A percentile compares a stretch with the other conserved stretches of the same genome.
These are phyloP conservation scores for Gaertneriomyces semiglobifer DNA, from an alignment of 192 early-diverging fungal genomes.

Conservation along the genomic window DNA sequence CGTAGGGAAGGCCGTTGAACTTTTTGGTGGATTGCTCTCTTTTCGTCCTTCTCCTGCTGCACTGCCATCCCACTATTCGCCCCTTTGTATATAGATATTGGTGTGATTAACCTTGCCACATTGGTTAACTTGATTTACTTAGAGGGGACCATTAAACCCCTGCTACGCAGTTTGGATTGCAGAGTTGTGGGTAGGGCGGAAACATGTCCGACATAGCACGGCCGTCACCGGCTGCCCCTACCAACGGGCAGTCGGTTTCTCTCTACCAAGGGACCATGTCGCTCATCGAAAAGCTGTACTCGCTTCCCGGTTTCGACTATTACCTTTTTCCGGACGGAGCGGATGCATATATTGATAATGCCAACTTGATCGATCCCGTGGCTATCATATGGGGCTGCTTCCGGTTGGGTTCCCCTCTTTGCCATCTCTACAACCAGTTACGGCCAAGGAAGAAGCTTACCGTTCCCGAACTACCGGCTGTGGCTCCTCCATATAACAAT, in stretches of 20 bases:
- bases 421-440: conserved; percentile 48
- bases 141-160: too few species aligned
- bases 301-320: conserved; percentile 48
- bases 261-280: conserved; percentile 46
- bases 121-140: too few species aligned
- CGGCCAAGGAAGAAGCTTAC: conserved; percentile 27
- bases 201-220: conserved; percentile 16
- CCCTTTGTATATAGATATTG: too few species aligned
- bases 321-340: conserved; percentile 52
- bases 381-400: conserved; percentile 45
- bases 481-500: conserved; percentile 42
- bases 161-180: too few species aligned
- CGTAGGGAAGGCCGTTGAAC: too few species aligned
- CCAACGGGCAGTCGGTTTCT: conserved; percentile 21
- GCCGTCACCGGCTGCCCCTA: conserved; percentile 5
- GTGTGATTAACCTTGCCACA: too few species aligned
- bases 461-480: conserved; percentile 37
- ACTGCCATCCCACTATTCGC: too few species aligned
- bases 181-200: too few species aligned
- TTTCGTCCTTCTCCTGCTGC: too few species aligned
- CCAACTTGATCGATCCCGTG: conserved; percentile 40
- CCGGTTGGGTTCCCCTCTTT: conserved; percentile 49
- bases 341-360: conserved; percentile 22
- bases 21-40: too few species aligned
- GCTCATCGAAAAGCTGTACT: conserved; percentile 50